A percentile compares a stretch with the other conserved stretches of the same genome.
These are phyloP conservation scores for Alternaria solani DNA, from an alignment of 2,329 filamentous ascomycete species.

Conservation along the genomic window DNA sequence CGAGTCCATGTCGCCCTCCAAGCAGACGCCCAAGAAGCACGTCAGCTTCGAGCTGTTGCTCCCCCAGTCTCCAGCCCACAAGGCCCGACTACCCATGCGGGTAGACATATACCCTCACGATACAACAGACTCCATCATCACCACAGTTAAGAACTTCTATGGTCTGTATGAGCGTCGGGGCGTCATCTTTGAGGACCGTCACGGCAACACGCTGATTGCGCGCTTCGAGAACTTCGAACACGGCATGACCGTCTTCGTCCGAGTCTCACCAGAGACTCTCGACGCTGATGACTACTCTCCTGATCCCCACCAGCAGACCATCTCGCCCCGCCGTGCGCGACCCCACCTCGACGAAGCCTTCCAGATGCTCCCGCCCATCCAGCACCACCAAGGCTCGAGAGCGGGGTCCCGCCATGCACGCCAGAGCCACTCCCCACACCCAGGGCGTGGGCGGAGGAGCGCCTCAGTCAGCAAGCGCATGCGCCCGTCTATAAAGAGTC, in stretches of 20 bases:
- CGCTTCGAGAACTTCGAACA: constrained; percentile 94
- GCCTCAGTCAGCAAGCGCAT: constrained; percentile 77
- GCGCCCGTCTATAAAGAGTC: constrained; percentile 72
- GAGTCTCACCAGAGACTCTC: constrained; percentile 72
- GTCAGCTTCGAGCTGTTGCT: constrained; percentile 82
- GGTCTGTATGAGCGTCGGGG: constrained; percentile 86
- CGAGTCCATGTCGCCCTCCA: constrained; percentile 48
- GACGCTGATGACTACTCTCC: constrained; percentile 57
- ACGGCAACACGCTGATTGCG: constrained; percentile 90
- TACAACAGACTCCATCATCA: constrained; percentile 96
- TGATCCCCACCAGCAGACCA: constrained; percentile 56
- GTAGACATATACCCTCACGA: constrained; percentile 95
- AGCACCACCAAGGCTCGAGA: constrained; percentile 70
- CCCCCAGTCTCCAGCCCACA: constrained; percentile 70
- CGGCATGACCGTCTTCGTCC: constrained; percentile 92
- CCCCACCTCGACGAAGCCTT: constrained; percentile 70
- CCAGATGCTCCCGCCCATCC: constrained; percentile 68
- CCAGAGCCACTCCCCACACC: constrained; percentile 79
- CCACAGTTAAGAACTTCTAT: constrained; percentile 99
- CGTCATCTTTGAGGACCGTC: constrained; percentile 92
- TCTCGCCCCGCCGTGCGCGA: constrained; percentile 61
- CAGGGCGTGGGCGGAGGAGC: constrained; percentile 76
- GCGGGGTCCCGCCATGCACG: constrained; percentile 73
- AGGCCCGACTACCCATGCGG: constrained; percentile 81
- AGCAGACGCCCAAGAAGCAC: constrained; percentile 64